Evolutionary conservation across 805 yeast genomes (phyloP), one percentile per base, ranked within the genome.

Genomic region (Ogataea zsoltii): DNA sequence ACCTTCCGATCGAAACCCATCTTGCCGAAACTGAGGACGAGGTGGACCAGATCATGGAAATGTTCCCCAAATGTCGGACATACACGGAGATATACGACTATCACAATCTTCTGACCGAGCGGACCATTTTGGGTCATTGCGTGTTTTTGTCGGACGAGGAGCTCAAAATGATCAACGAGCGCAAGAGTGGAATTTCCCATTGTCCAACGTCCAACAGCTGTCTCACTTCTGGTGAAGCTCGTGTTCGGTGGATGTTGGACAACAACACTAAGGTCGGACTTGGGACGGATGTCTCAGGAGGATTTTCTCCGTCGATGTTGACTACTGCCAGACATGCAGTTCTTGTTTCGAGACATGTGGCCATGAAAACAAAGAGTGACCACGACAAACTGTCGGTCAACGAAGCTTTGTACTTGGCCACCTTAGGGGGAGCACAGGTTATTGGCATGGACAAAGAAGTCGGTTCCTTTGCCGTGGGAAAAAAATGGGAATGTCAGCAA

Each of bases 201-300:
- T 90, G 97, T 66, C 97, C 97, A 1, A 78, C 88, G 13, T 85
- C 95, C 18, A 90, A 90, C 63, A 79, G 94, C 2, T 80, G 90
- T 18, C 72, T 90, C 42, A 82, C 94, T 1, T 83, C 92, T 7
- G 97, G 97, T 9, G 91, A 88, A 62, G 90, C 95, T 4, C 83
- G 88, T 16, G 80, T 90, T 4, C 74, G 83, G 50, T 75, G 81
- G 71, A 68, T 86, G 38, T 68, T 88, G 46, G 74, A 81, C 34
- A 73, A 75, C 30, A 79, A 76, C 5, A 74, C 88, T 49, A 85
- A 87, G 45, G 91, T 90, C 13, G 79, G 91, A 2, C 71, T 90
- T 26, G 91, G 91, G 0, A 78, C 88, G 3, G 91, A 85, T 56
- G 76, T 83, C 18, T 80, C 88, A 32, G 91, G 88, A 15, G 91